Evolutionary conservation across 2,329 filamentous ascomycete species (phyloP).

Genomic region (Kalmusia sp.): DNA sequence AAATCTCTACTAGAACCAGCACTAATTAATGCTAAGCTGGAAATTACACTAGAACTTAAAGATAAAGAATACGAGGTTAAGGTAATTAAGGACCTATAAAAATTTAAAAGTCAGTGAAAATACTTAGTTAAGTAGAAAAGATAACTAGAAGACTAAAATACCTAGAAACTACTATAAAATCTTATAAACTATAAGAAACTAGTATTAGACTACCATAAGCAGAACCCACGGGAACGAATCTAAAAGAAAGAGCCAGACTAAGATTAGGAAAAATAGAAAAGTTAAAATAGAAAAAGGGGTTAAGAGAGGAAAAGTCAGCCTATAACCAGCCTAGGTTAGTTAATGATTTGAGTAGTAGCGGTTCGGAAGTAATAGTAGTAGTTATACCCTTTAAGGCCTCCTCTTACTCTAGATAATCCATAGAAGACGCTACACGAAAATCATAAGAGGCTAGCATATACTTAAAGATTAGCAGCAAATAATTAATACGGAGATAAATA

Average conservation of each 20-base stretch:
- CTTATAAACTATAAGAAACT: not conserved
- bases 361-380: not conserved
- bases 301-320: not conserved
- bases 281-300: not conserved
- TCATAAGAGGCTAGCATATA: too few species aligned
- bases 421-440: too few species aligned
- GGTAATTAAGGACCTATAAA: not conserved
- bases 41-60: too few species aligned
- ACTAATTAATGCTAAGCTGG: slow-evolving; percentile 1
- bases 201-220: not conserved
- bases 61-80: slow-evolving; percentile 8
- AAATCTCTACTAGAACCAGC: not conserved
- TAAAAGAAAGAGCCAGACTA: not conserved
- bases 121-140: slow-evolving; percentile 9
- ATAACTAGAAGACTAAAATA: slow-evolving; percentile 6
- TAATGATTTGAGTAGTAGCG: too few species aligned
- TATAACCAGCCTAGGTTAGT: not conserved
- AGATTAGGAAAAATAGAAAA: not conserved
- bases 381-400: too few species aligned
- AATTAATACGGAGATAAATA: too few species aligned
- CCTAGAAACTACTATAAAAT: not conserved
- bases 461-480: too few species aligned
- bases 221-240: not conserved
- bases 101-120: slow-evolving; percentile 7
- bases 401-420: too few species aligned